These are phyloP conservation scores for Komagataella ulmi DNA, from an alignment of 805 yeast genomes.

Conservation along the genomic window DNA sequence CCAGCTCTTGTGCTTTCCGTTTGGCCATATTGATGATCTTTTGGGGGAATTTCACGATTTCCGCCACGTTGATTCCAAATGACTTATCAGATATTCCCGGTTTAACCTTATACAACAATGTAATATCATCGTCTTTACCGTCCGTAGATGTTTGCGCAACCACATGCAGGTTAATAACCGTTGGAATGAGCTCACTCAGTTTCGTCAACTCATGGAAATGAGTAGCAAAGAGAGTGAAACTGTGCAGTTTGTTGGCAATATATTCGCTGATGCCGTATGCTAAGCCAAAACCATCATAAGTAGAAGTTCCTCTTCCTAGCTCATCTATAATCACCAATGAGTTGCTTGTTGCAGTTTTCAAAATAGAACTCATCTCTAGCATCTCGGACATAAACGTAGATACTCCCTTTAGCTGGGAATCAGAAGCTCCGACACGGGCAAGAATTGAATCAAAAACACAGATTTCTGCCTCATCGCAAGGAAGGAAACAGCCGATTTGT, in stretches of 20 bases:
- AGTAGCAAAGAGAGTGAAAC: conserved; percentile 88
- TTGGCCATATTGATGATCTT: conserved; percentile 93
- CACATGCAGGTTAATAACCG: conserved; percentile 79
- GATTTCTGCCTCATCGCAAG: conserved; percentile 63
- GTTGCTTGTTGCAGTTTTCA: conserved; percentile 63
- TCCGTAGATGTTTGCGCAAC: conserved; percentile 71
- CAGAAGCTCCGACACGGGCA: conserved; percentile 98
- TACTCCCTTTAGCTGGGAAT: conserved; percentile 91
- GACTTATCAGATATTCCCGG: conserved; percentile 94
- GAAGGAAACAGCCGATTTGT: conserved; percentile 84
- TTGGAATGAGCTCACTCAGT: conserved; percentile 44
- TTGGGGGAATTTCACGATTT: conserved; percentile 81
- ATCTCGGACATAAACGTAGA: conserved; percentile 96
- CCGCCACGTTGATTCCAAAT: conserved; percentile 96
- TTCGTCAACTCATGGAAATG: conserved; percentile 95
- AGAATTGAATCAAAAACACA: conserved; percentile 82
- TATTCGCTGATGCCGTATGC: conserved; percentile 95
- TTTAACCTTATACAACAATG: conserved; percentile 86
- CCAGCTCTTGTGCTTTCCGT: conserved; percentile 81
- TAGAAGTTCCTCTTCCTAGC: conserved; percentile 87
- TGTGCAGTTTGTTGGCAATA: conserved; percentile 53
- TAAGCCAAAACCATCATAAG: conserved; percentile 95
- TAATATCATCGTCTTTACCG: conserved; percentile 45
- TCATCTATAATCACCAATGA: conserved; percentile 88
- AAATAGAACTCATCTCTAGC: conserved; percentile 84